Conservation (phyloP, 2,329 filamentous ascomycete genomes). For the Curvularia sp. region DNA sequence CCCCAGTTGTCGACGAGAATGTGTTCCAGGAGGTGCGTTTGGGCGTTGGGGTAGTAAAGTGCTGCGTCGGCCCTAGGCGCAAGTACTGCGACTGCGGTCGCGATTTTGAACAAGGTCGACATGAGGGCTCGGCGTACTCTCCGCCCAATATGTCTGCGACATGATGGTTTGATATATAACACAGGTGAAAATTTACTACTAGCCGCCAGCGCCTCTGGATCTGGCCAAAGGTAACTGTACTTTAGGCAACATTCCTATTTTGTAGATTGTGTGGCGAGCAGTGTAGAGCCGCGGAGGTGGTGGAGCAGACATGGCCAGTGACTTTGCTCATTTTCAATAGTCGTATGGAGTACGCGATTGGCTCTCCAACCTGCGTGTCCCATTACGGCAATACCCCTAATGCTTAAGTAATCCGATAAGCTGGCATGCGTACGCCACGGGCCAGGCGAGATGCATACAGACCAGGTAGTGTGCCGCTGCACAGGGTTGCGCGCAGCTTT, state of each 20-base stretch:
- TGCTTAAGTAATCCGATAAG: background rate
- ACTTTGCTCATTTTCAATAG: background rate
- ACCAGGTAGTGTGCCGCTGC: background rate
- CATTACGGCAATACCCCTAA: background rate
- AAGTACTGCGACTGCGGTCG: background rate
- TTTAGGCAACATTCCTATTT: constrained; percentile 1
- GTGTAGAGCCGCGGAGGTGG: background rate
- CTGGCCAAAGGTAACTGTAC: background rate
- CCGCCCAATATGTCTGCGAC: background rate
- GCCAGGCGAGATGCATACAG: background rate
- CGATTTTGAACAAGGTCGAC: background rate
- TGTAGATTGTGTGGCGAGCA: background rate
- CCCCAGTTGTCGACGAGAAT: constrained; percentile 27
- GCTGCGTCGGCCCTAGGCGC: background rate
- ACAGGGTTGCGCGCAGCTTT: background rate
- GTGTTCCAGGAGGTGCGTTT: constrained; percentile 21
- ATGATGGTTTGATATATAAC: background rate
- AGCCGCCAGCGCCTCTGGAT: background rate
- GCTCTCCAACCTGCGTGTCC: background rate
- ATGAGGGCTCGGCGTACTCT: background rate
- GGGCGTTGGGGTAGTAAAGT: constrained; percentile 15
- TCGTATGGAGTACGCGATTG: background rate
- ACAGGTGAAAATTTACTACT: background rate
- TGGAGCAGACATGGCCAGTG: background rate
- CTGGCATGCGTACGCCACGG: background rate